Percentiles rank a stretch among this genome's conserved stretches.
Evolutionary conservation across 2,329 filamentous ascomycete species (phyloP).

Genomic region (Penicillium brevicompactum): DNA sequence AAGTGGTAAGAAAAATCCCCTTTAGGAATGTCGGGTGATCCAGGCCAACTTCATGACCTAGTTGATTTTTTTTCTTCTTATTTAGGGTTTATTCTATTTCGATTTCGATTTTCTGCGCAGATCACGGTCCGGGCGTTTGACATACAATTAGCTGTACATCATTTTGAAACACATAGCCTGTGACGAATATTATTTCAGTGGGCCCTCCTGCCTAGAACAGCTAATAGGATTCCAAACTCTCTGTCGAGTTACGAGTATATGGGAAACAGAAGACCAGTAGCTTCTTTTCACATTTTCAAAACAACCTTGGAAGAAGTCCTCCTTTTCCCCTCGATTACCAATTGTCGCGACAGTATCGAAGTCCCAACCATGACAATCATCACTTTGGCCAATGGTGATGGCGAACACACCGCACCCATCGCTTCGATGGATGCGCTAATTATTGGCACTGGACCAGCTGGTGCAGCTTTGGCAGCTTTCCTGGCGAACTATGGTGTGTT

Average conservation of each 20-base stretch:
- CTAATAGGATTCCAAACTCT: no score
- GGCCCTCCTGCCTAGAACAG: no score
- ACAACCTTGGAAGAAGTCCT: background rate
- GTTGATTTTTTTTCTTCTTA: background rate
- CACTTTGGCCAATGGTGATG: slow-evolving; percentile 5
- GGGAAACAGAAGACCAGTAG: no score
- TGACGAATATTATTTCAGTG: background rate
- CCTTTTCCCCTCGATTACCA: background rate
- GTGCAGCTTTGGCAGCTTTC: slow-evolving; percentile 58
- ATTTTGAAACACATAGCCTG: background rate
- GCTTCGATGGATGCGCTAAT: slow-evolving; percentile 51
- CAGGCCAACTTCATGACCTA: no score
- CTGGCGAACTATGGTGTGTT: slow-evolving; percentile 50
- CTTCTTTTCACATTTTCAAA: no score
- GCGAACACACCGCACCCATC: background rate
- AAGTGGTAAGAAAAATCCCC: background rate
- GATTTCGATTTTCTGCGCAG: background rate
- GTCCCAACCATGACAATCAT: slow-evolving; percentile 10
- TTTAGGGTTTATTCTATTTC: background rate
- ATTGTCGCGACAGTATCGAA: background rate
- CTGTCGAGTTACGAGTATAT: no score
- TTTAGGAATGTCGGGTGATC: background rate
- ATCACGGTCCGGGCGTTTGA: background rate
- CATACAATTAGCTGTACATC: background rate
- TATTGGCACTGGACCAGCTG: slow-evolving; percentile 57